phyloP scores from a whole-genome alignment of 2,329 filamentous ascomycete genomes.

The Trichophyton verrucosum region DNA sequence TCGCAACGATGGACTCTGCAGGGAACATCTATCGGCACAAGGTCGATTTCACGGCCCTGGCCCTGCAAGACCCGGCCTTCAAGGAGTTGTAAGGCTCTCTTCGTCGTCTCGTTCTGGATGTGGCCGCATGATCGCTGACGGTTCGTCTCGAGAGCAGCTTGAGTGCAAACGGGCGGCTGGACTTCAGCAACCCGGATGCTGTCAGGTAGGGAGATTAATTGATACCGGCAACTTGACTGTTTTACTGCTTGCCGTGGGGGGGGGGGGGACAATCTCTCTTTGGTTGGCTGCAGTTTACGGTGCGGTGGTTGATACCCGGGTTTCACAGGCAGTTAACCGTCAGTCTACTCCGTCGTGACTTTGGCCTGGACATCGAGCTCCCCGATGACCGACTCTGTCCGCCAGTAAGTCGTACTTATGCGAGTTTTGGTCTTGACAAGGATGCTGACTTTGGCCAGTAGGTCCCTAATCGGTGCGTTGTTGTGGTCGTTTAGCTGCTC shows the following conservation, averaged over 20 bases:
- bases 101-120: slow-evolving; percentile 18
- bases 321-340: slow-evolving; percentile 56
- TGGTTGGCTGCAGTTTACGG: background rate
- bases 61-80: slow-evolving; percentile 47
- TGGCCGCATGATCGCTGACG: background rate
- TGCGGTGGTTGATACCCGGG: background rate
- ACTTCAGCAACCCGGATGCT: slow-evolving; percentile 67
- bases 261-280: background rate
- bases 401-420: slow-evolving; percentile 43
- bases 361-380: slow-evolving; percentile 56
- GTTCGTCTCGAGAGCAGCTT: slow-evolving; percentile 27
- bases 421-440: background rate
- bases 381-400: slow-evolving; percentile 74
- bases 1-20: slow-evolving; percentile 21
- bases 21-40: slow-evolving; percentile 43
- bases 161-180: slow-evolving; percentile 48
- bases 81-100: slow-evolving; percentile 38
- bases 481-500: background rate
- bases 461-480: slow-evolving; percentile 36
- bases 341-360: slow-evolving; percentile 62
- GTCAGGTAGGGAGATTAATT: slow-evolving; percentile 47
- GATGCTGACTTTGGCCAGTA: slow-evolving; percentile 13
- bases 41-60: slow-evolving; percentile 51
- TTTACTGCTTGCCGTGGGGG: too few species aligned
- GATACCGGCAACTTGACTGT: background rate